Percentiles rank a stretch among this genome's conserved stretches.
Evolutionary conservation across 805 yeast genomes (phyloP).

Genomic region (Yamadazyma insecticola): DNA sequence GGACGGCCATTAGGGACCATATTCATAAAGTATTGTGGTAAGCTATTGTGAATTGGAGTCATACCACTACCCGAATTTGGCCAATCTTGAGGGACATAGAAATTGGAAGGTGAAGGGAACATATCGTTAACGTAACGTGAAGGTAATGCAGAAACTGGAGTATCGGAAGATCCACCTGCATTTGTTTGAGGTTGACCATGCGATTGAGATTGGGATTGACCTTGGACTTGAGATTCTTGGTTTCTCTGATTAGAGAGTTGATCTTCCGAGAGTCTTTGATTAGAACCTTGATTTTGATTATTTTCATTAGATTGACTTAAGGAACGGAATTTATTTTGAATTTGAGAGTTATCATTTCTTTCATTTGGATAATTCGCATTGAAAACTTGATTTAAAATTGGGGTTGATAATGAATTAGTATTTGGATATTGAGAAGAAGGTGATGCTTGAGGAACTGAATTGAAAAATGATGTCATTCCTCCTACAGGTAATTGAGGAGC

Average conservation of each 20-base stretch:
- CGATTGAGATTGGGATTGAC: conserved; percentile 6
- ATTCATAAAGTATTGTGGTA: conserved; percentile 34
- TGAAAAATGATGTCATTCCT: conserved; percentile 18
- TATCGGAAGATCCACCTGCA: conserved; percentile 38
- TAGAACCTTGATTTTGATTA: conserved; percentile 7
- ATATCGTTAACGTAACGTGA: conserved; percentile 66
- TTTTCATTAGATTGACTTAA: conserved; percentile 15
- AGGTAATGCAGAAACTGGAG: conserved; percentile 69
- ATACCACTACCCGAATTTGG: conserved; percentile 28
- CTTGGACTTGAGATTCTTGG: too few relatives aligned
- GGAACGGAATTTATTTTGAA: conserved; percentile 11
- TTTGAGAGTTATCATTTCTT: conserved; percentile 4
- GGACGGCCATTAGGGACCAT: conserved; percentile 12
- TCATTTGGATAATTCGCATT: too few relatives aligned
- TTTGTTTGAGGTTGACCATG: not conserved
- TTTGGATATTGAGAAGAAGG: conserved; percentile 20
- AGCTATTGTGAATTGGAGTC: conserved; percentile 30
- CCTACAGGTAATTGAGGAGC: conserved; percentile 33
- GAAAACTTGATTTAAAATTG: conserved; percentile 30
- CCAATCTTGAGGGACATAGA: conserved; percentile 55
- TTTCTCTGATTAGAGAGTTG: conserved; percentile 5
- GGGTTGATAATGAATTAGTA: conserved; percentile 25
- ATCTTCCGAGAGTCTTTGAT: too few relatives aligned
- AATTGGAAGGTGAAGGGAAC: conserved; percentile 78
- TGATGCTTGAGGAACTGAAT: conserved; percentile 21